phyloP scores from a whole-genome alignment of 2,329 filamentous ascomycete genomes.

The Phoma sp. region DNA sequence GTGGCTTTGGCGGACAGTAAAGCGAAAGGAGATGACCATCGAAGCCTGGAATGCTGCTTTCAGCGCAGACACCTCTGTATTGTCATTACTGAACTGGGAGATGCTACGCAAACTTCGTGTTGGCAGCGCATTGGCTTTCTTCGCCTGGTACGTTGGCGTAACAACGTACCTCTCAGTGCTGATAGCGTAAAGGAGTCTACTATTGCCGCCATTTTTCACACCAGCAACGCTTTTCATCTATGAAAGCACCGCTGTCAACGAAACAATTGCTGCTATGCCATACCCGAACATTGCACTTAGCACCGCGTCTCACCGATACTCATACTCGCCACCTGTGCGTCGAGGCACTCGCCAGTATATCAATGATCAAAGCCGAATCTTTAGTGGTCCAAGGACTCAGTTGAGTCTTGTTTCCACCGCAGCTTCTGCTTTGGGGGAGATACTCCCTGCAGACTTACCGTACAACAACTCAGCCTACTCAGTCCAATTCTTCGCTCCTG shows the following conservation, averaged over 20 bases:
- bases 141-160: conserved; percentile 17
- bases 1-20: conserved; percentile 26
- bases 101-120: conserved; percentile 20
- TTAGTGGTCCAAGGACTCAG: conserved; percentile 20
- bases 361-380: conserved; percentile 16
- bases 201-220: conserved; percentile 25
- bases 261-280: conserved; percentile 10
- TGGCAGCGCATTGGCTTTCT: conserved; percentile 18
- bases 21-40: conserved; percentile 20
- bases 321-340: conserved; percentile 20
- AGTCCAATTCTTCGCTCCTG: conserved; percentile 19
- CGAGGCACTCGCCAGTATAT: conserved; percentile 11
- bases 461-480: conserved; percentile 18
- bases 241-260: conserved; percentile 8
- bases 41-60: conserved; percentile 18
- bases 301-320: conserved; percentile 8
- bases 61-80: conserved; percentile 18
- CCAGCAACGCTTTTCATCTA: conserved; percentile 23
- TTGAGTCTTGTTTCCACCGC: conserved; percentile 17
- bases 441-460: conserved; percentile 13
- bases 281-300: conserved; percentile 17
- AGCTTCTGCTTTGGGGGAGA: conserved; percentile 22
- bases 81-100: conserved; percentile 19
- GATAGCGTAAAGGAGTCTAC: conserved; percentile 10
- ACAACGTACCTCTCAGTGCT: neutral